Evolutionary conservation across 1,139 yeast species (phyloP).

Genomic region (Geotrichum candidum): DNA sequence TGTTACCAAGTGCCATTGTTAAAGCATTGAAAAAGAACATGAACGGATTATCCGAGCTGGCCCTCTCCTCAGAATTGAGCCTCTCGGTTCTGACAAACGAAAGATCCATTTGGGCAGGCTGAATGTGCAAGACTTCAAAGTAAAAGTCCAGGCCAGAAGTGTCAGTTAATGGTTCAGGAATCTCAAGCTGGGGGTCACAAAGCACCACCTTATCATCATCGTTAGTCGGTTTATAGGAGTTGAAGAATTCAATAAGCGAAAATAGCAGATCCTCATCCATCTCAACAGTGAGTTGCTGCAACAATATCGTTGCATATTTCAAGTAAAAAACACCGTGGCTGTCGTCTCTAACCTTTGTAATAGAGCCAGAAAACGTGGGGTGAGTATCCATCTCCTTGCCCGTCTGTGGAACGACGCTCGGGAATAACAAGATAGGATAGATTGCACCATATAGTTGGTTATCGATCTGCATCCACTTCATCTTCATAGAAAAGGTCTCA

Average conservation of each 20-base stretch:
- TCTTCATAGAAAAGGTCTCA: slow-evolving; percentile 70
- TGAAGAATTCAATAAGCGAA: slow-evolving; percentile 73
- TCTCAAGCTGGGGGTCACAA: slow-evolving; percentile 55
- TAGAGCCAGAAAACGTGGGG: slow-evolving; percentile 82
- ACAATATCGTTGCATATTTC: slow-evolving; percentile 80
- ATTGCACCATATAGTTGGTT: slow-evolving; percentile 85
- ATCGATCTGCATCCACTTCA: slow-evolving; percentile 93
- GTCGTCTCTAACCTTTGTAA: slow-evolving; percentile 80
- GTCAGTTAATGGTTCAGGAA: slow-evolving; percentile 68
- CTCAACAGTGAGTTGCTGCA: slow-evolving; percentile 89
- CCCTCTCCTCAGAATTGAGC: slow-evolving; percentile 53
- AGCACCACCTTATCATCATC: slow-evolving; percentile 55
- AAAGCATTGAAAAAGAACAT: slow-evolving; percentile 72
- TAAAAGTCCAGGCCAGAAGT: slow-evolving; percentile 67
- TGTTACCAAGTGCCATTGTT: slow-evolving; percentile 96
- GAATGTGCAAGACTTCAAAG: slow-evolving; percentile 87
- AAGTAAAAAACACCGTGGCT: slow-evolving; percentile 84
- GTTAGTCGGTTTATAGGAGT: slow-evolving; percentile 39
- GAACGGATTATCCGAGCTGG: slow-evolving; percentile 51
- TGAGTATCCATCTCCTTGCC: slow-evolving; percentile 80
- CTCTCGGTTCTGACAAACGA: slow-evolving; percentile 91
- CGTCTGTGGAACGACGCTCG: slow-evolving; percentile 82
- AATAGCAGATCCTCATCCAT: slow-evolving; percentile 90
- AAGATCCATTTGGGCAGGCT: slow-evolving; percentile 81
- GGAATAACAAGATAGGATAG: slow-evolving; percentile 86